These are phyloP conservation scores for Seminavis robusta DNA, from an alignment of 108 stramenopile species.

Conservation along the genomic window DNA sequence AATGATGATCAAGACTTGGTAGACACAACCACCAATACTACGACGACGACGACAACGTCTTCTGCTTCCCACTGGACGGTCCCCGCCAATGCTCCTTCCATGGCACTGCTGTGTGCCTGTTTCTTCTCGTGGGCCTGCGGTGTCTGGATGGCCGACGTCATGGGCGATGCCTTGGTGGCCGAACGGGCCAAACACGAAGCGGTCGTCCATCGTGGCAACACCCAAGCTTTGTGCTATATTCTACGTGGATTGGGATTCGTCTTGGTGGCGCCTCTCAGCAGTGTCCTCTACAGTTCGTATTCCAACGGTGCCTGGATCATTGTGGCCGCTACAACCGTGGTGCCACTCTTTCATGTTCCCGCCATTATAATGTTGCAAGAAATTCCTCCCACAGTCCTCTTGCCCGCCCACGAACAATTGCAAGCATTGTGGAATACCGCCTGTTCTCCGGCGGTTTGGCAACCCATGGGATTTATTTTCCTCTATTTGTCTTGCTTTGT, in stretches of 20 bases:
- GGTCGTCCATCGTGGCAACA: too few species aligned
- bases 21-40: not conserved
- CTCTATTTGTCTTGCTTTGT: not conserved
- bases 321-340: conserved; percentile 9
- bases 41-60: too few species aligned
- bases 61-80: too few species aligned
- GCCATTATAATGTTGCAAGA: conserved; percentile 32
- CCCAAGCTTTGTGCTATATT: conserved; percentile 57
- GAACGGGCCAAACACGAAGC: conserved; percentile 56
- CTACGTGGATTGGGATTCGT: conserved; percentile 51
- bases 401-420: conserved; percentile 52
- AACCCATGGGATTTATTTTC: conserved; percentile 66
- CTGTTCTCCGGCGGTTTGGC: conserved; percentile 70
- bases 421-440: conserved; percentile 67
- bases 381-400: conserved; percentile 25
- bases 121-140: conserved; percentile 28
- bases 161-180: conserved; percentile 64
- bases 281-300: too few species aligned
- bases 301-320: not conserved
- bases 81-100: not conserved
- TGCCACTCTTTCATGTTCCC: conserved; percentile 24
- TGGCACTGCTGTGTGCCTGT: not conserved
- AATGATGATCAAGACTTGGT: not conserved
- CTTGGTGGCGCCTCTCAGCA: conserved; percentile 26
- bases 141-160: conserved; percentile 68